phyloP scores from a whole-genome alignment of 2,329 filamentous ascomycete species.

The Claviceps pazoutovae region DNA sequence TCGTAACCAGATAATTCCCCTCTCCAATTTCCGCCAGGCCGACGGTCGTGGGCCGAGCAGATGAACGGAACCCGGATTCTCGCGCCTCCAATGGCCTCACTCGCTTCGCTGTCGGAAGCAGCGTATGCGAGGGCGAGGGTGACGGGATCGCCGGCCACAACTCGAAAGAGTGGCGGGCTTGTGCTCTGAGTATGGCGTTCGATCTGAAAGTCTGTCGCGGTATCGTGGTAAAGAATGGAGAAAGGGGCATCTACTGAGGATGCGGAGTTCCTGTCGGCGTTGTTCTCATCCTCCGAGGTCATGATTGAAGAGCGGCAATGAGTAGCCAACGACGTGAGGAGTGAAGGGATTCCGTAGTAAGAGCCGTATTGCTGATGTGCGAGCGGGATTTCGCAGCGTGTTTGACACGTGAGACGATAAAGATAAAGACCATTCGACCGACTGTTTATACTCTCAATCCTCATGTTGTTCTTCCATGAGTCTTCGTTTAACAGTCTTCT shows the following conservation, averaged over 20 bases:
- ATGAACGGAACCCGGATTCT: constrained; percentile 46
- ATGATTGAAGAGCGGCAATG: constrained; percentile 10
- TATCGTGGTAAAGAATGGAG: constrained; percentile 44
- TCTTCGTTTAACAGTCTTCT: no score
- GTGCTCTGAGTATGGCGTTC: constrained; percentile 20
- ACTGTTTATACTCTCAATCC: constrained; percentile 4
- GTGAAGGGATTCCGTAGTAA: neutral
- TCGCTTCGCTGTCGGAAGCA: constrained; percentile 23
- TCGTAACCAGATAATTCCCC: constrained; percentile 36
- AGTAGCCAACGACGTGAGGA: neutral
- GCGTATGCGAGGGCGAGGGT: constrained; percentile 46
- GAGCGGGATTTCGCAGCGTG: neutral
- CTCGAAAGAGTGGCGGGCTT: constrained; percentile 31
- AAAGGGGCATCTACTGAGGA: constrained; percentile 45
- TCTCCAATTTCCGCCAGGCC: constrained; percentile 68
- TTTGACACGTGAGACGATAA: constrained; percentile 7
- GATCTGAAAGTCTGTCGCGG: constrained; percentile 31
- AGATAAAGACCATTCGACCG: neutral
- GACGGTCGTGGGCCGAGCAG: constrained; percentile 62
- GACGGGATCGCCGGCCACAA: constrained; percentile 45
- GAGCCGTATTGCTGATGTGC: neutral
- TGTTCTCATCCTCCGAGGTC: constrained; percentile 48
- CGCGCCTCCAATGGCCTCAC: constrained; percentile 18
- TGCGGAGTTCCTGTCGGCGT: constrained; percentile 58
- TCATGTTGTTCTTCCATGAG: neutral